Evolutionary conservation across 495 filamentous ascomycete species (phyloP), one percentile per base, ranked within the genome.

Genomic region (Viridothelium virens): DNA sequence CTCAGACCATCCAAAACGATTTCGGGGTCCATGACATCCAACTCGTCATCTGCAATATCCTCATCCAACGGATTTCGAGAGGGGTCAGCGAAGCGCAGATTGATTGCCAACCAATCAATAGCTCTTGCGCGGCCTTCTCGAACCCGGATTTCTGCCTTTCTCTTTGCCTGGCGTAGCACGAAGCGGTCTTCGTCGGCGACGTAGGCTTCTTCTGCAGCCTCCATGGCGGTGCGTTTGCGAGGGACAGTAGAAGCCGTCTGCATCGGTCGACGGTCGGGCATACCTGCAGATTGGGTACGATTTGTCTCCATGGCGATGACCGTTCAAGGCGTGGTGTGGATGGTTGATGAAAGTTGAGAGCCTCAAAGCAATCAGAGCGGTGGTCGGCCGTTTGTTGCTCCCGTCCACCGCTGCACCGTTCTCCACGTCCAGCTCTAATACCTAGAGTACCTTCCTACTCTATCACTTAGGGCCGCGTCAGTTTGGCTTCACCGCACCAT

Each of bases 101-200:
- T 96, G 65, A 97, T 92, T 0, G 95, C 91, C 48, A 99, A 84
- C 86, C 91, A 95, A 78, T 99, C 94, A 74, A 97, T 93, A 12
- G 93, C 89, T 75, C 90, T 92, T 62, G 93, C 92, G 66, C 94
- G 86, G 14, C 88, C 89, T 76, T 95, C 92, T 69, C 92, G 90
- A n/a, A 97, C 92, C 5, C 94, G 87, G 65, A 99, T 96, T 71
- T 91, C 90, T 46, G 94, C 93, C 80, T 97, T 97, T 80, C 95
- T 97, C 79, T 97, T 97, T 36, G 94, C 89, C 75, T 99, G 94
- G 75, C 92, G 92, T 69, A 99, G 80, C 31, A 99, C 94, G 72
- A 99, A 99, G 63, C 88, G 84, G 77, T 97, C 94, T 76, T 99
- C 94, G 73, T 94, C 90, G 63, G 92, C 87, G 33, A 99, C 88